Evolutionary conservation across 2,329 filamentous ascomycete species (phyloP), one percentile per base, ranked within the genome.

Genomic region (Penicillium oxalicum): DNA sequence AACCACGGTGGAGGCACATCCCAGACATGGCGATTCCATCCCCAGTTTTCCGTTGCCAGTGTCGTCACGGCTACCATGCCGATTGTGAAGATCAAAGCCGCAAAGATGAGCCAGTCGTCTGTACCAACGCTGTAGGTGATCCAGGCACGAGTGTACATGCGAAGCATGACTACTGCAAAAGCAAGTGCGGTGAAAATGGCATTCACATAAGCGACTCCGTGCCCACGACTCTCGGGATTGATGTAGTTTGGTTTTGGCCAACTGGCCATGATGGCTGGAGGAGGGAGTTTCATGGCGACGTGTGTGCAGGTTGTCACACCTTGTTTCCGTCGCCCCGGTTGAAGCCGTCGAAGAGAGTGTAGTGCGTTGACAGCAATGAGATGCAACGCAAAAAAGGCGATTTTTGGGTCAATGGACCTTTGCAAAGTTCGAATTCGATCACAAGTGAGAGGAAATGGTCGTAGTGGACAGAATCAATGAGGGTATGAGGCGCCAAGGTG

Each of bases 51-150:
- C 4, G 65, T 62, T 3, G 64, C 64, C 4, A 72, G 27, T 1
- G 68, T 62, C 4, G 60, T 61, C 4, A 69, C 38, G 2, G 59
- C 59, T 8, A 60, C 61, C 61, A 70, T 71, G 5, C 54, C 65
- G 36, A 70, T 64, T 9, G 62, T 61, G 27, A 69, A 70, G 9
- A 76, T 51, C 56, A 76, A 65, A 6, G 71, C 70, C 29, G 71
- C 36, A 33, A 73, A 54, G 43, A 77, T 73, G 8, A 77, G 56
- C 12, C 68, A 50, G 55, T 78, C 76, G 49, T 78, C 76, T 5
- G 73, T 24, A 11, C 75, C 76, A 26, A 70, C 63, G 18, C 70
- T 76, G 51, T 65, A 72, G 7, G 71, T 71, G 26, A 78, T 66
- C 9, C 59, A 55, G 2, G 74, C 25, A 12, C 76, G 67, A 12